Conservation (phyloP, 805 yeast species). For the Blastobotrys chiropterorum region DNA sequence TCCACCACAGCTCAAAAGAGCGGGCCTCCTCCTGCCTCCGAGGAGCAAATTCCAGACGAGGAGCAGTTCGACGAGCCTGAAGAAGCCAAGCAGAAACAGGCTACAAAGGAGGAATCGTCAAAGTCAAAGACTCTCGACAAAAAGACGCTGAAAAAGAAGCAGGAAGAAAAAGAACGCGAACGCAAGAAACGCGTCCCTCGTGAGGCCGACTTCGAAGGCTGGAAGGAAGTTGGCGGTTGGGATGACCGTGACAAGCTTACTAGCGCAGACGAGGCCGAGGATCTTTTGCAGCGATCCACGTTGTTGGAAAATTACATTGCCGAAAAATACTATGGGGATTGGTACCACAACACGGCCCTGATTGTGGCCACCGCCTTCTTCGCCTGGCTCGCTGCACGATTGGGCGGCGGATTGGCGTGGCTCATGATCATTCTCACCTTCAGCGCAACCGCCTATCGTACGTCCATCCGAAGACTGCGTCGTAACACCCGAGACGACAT, state of each 20-base stretch:
- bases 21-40: not conserved
- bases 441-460: conserved; percentile 68
- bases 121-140: conserved; percentile 9
- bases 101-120: not conserved
- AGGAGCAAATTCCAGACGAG: not conserved
- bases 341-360: conserved; percentile 87
- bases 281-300: conserved; percentile 64
- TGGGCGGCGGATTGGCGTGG: conserved; percentile 72
- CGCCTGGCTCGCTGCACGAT: conserved; percentile 75
- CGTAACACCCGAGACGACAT: conserved; percentile 67
- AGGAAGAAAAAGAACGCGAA: conserved; percentile 10
- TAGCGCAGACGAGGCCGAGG: conserved; percentile 58
- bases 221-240: conserved; percentile 93
- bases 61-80: not conserved
- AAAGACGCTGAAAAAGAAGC: conserved; percentile 3
- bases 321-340: conserved; percentile 78
- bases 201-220: conserved; percentile 72
- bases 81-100: not conserved
- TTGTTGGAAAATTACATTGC: conserved; percentile 71
- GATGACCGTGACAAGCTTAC: conserved; percentile 60
- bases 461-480: conserved; percentile 77
- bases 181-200: conserved; percentile 22
- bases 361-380: conserved; percentile 60
- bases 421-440: conserved; percentile 63
- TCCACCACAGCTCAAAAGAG: not conserved